Evolutionary conservation across 2,329 filamentous ascomycete genomes (phyloP).

Genomic region (Paraconiothyrium brasiliense): DNA sequence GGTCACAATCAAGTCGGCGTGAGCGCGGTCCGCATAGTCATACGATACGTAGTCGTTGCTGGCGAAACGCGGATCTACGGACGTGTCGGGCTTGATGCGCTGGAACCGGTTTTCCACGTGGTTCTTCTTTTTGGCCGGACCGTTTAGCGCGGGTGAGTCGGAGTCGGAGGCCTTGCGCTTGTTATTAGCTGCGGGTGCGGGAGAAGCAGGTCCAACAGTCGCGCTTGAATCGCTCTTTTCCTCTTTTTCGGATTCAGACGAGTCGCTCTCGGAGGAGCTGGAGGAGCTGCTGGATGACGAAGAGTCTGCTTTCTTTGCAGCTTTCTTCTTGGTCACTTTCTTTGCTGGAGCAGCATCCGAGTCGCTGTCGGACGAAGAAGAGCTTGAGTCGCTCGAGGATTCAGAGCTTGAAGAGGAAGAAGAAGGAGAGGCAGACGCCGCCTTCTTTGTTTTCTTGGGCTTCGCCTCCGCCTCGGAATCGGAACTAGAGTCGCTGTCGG

Average conservation of each 20-base stretch:
- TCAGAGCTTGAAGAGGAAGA: constrained; percentile 42
- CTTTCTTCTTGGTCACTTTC: constrained; percentile 28
- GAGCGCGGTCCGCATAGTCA: constrained; percentile 88
- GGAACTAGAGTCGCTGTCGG: constrained; percentile 39
- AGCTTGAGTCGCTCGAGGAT: constrained; percentile 37
- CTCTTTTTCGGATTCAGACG: constrained; percentile 33
- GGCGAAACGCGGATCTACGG: constrained; percentile 73
- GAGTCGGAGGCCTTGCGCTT: constrained; percentile 54
- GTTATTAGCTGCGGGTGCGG: constrained; percentile 42
- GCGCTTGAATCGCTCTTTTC: constrained; percentile 55
- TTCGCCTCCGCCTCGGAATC: constrained; percentile 35
- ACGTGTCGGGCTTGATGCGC: constrained; percentile 74
- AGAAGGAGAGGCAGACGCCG: constrained; percentile 32
- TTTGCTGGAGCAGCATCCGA: constrained; percentile 29
- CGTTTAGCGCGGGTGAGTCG: constrained; percentile 38
- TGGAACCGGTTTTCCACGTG: constrained; percentile 70
- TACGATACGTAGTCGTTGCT: constrained; percentile 86
- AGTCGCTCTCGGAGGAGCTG: constrained; percentile 28
- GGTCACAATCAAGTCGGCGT: constrained; percentile 87
- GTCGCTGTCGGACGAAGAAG: constrained; percentile 33
- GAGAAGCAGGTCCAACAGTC: constrained; percentile 44
- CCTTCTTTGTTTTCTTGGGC: constrained; percentile 18
- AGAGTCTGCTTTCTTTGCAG: constrained; percentile 18
- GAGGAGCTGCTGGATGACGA: constrained; percentile 35
- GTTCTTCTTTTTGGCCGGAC: constrained; percentile 45